These are phyloP conservation scores for Cardamine chenopodiifolia DNA, from an alignment of 345 rosid genomes.

Conservation along the genomic window DNA sequence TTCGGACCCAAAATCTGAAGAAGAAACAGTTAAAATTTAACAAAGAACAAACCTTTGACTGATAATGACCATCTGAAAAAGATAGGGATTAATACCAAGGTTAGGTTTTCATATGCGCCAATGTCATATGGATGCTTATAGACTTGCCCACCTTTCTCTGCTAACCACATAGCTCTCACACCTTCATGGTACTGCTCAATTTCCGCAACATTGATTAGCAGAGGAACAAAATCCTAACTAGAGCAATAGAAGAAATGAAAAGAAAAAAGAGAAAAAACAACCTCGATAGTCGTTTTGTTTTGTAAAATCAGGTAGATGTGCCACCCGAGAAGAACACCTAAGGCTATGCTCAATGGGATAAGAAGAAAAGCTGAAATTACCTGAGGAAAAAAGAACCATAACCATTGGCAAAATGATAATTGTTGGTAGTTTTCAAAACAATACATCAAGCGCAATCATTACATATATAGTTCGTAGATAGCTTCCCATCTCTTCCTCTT, in stretches of 20 bases:
- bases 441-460: conserved; percentile 34
- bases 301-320: conserved; percentile 79
- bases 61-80: not conserved
- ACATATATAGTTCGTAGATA: conserved; percentile 68
- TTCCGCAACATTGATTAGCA: conserved; percentile 12
- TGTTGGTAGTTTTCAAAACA: conserved; percentile 6
- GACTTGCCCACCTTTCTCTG: conserved; percentile 82
- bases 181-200: conserved; percentile 85
- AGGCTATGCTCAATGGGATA: conserved; percentile 62
- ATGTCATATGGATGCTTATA: conserved; percentile 90
- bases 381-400: conserved; percentile 46
- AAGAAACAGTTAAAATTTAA: conserved; percentile 15
- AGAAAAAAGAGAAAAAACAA: conserved; percentile 34
- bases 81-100: conserved; percentile 48
- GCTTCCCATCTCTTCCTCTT: conserved; percentile 62
- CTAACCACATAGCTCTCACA: conserved; percentile 91
- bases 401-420: conserved; percentile 11
- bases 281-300: conserved; percentile 94
- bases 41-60: not conserved
- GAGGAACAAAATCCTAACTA: not conserved
- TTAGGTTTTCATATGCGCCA: conserved; percentile 69
- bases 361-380: conserved; percentile 72
- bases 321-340: conserved; percentile 84
- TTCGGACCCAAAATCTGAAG: conserved; percentile 80
- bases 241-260: conserved; percentile 3